Conservation (phyloP, 805 yeast genomes). For the Cyberlindnera bimundalis region DNA sequence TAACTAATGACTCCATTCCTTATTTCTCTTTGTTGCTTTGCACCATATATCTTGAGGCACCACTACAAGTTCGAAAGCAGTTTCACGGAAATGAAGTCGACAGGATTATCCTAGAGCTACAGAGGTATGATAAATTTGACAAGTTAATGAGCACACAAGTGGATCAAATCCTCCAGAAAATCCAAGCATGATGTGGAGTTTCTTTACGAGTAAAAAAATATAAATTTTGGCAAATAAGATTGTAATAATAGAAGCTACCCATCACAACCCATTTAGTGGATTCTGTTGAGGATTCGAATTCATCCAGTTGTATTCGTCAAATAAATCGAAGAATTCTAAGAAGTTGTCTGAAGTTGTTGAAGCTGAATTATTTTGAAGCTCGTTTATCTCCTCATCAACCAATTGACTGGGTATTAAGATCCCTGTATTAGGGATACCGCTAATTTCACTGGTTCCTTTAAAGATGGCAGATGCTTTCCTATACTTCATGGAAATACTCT, state of each 20-base stretch:
- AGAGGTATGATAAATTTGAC: slow-evolving; percentile 19
- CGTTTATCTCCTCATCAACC: neutral
- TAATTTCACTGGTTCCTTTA: neutral
- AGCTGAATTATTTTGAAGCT: too few species aligned
- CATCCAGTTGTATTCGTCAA: slow-evolving; percentile 9
- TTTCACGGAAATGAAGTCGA: slow-evolving; percentile 21
- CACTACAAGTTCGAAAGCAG: neutral
- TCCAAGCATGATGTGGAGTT: too few species aligned
- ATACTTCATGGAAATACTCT: neutral
- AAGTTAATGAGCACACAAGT: slow-evolving; percentile 15
- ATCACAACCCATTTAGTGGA: too few species aligned
- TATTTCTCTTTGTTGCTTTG: slow-evolving; percentile 23
- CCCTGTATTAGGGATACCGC: neutral
- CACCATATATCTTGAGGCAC: slow-evolving; percentile 8
- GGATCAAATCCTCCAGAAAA: slow-evolving; percentile 12
- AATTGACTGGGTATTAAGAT: neutral
- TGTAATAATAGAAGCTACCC: too few species aligned
- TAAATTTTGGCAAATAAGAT: too few species aligned
- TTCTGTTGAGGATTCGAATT: too few species aligned
- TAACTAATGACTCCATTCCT: slow-evolving; percentile 6
- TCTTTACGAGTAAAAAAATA: too few species aligned
- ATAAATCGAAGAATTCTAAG: slow-evolving; percentile 5
- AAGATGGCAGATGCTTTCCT: neutral
- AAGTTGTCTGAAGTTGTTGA: too few species aligned
- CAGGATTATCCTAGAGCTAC: slow-evolving; percentile 13